phyloP scores from a whole-genome alignment of 768 basidiomycete species.

The Suillus occidentalis region DNA sequence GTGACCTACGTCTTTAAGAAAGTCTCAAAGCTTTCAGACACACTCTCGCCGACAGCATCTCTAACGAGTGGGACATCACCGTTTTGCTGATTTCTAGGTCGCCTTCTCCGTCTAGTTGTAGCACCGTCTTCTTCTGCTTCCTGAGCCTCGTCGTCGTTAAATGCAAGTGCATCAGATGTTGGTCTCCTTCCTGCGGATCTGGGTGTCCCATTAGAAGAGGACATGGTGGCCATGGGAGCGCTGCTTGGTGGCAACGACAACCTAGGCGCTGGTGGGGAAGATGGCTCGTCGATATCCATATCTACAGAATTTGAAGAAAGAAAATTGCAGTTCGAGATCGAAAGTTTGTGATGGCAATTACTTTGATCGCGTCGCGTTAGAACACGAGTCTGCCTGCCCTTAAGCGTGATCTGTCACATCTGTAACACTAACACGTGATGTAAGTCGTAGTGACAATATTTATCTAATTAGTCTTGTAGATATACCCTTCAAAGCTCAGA shows the following conservation, averaged over 20 bases:
- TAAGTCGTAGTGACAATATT: not conserved
- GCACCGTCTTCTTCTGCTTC: constrained; percentile 42
- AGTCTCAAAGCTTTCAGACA: constrained; percentile 86
- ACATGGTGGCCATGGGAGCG: constrained; percentile 39
- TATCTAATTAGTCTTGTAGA: too few relatives aligned
- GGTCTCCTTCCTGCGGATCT: constrained; percentile 38
- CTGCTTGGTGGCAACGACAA: constrained; percentile 57
- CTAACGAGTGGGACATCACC: constrained; percentile 83
- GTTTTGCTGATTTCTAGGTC: constrained; percentile 41
- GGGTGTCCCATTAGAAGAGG: constrained; percentile 36
- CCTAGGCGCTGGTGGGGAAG: constrained; percentile 54
- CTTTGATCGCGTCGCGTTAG: constrained; percentile 28
- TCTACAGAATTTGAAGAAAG: constrained; percentile 2
- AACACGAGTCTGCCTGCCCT: constrained; percentile 49
- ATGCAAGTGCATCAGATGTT: constrained; percentile 51
- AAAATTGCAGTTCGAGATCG: constrained; percentile 14
- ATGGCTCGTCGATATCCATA: constrained; percentile 60
- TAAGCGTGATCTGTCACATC: constrained; percentile 20
- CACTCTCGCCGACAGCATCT: constrained; percentile 94
- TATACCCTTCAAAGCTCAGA: not conserved
- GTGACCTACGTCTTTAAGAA: constrained; percentile 84
- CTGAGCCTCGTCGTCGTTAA: constrained; percentile 52
- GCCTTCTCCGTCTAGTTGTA: constrained; percentile 46
- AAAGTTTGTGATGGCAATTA: not conserved
- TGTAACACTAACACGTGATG: not conserved